Evolutionary conservation across 2,329 filamentous ascomycete species (phyloP).

Genomic region (Alternaria postmessia): DNA sequence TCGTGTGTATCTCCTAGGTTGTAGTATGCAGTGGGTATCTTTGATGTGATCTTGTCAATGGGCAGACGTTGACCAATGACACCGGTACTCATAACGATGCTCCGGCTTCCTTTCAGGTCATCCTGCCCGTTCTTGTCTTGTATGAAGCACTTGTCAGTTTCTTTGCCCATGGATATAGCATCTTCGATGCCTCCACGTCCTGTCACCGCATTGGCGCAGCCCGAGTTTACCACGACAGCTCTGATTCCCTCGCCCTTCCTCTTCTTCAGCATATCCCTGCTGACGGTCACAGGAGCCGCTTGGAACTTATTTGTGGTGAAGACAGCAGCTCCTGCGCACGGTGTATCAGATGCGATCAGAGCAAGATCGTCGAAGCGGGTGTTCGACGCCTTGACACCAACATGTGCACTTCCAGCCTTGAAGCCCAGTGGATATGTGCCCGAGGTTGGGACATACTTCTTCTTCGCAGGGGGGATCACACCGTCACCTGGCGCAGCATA

Average conservation of each 20-base stretch:
- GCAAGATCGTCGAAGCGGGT: slow-evolving; percentile 91
- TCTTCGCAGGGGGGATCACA: slow-evolving; percentile 77
- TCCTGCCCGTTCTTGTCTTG: slow-evolving; percentile 44
- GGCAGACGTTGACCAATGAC: slow-evolving; percentile 95
- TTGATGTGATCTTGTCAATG: slow-evolving; percentile 85
- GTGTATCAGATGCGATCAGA: slow-evolving; percentile 83
- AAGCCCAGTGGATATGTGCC: slow-evolving; percentile 94
- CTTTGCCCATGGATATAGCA: slow-evolving; percentile 81
- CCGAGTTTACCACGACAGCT: slow-evolving; percentile 90
- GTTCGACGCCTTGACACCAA: slow-evolving; percentile 93
- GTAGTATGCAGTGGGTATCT: slow-evolving; percentile 78
- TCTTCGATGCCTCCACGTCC: slow-evolving; percentile 89
- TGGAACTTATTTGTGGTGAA: slow-evolving; percentile 99
- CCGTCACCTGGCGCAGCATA: slow-evolving; percentile 69
- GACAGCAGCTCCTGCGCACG: slow-evolving; percentile 87
- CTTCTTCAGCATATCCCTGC: slow-evolving; percentile 72
- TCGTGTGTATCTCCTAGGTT: slow-evolving; percentile 78
- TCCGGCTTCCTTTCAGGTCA: slow-evolving; percentile 63
- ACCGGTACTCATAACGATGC: slow-evolving; percentile 98
- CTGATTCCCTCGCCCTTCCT: slow-evolving; percentile 74
- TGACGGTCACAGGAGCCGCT: slow-evolving; percentile 91
- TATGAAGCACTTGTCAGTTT: slow-evolving; percentile 72
- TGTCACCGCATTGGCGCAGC: slow-evolving; percentile 96
- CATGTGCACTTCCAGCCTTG: slow-evolving; percentile 82
- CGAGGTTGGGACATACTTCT: slow-evolving; percentile 85